Base-by-base conservation (phyloP, 345 rosid genomes). In the Camelina sativa region DNA sequence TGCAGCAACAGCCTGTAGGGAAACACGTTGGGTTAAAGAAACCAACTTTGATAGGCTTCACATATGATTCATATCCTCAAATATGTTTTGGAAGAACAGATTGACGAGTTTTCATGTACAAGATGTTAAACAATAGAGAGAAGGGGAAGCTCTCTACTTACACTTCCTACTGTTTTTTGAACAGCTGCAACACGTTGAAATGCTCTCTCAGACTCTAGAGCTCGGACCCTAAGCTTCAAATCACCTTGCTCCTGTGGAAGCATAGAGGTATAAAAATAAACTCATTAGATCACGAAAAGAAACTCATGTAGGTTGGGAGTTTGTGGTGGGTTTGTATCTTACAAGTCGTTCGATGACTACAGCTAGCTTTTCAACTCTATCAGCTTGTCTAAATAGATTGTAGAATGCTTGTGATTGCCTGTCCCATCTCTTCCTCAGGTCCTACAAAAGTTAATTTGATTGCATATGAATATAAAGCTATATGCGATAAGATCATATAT, bases 311-410 rank as follows among this genome's bases (percentile, higher is more conserved):
- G 79, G 17, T 8, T 58, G 47, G 28, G 3, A 43, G 65, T 34
- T 32, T 35, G n/a, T 56, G 40, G 56, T 1, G 6, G 46, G 53
- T 76, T 30, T 17, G 8, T 56, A 41, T 62, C 74, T 41, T 87
- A 94, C 98, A 93, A 94, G 74, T 82, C 88, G 84, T 82, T 90
- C 90, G 74, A 94, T 88, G 72, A 83, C 89, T 59, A 65, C 91
- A 41, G 97, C 95, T 71, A 91, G 95, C 85, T 85, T 94, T 85
- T 91, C 88, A 74, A 91, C 95, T 82, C 97, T 85, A 74, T 94
- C 96, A 48, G 95, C 96, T 84, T 94, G 98, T 79, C 98, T 88
- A 83, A 94, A 94, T 71, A 94, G 84, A 83, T 94, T 91, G 81
- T 87, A 87, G 82, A 91, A 84, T 65, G 97, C 98, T 75, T 88